Conservation (phyloP, 768 basidiomycete species). For the Mycena floridula region DNA sequence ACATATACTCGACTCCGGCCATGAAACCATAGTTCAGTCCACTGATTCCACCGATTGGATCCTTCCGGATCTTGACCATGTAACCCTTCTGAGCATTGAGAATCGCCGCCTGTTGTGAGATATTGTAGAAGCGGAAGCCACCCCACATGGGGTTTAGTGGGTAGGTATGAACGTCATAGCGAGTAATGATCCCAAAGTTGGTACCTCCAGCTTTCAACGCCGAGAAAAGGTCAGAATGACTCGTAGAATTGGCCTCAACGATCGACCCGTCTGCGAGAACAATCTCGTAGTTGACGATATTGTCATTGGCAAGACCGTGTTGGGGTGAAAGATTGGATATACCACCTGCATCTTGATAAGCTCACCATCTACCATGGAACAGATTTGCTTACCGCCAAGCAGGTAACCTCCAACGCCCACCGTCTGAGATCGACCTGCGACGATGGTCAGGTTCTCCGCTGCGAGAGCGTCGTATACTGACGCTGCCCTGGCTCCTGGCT, state of each 20-base stretch:
- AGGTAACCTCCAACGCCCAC: conserved; percentile 8
- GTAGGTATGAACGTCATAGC: conserved; percentile 1
- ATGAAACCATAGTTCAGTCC: neutral
- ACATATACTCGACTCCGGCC: neutral
- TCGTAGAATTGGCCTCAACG: neutral
- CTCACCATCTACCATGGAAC: too few relatives aligned
- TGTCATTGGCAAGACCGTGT: neutral
- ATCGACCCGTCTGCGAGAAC: conserved; percentile 5
- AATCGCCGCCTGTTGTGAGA: neutral
- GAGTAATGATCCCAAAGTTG: conserved; percentile 5
- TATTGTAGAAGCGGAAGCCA: neutral
- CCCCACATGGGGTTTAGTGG: neutral
- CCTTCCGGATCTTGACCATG: neutral
- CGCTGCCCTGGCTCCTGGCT: conserved; percentile 1
- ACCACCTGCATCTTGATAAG: too few relatives aligned
- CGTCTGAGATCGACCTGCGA: conserved; percentile 1
- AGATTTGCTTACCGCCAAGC: conserved; percentile 4
- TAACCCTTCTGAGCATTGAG: too few relatives aligned
- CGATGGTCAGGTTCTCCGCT: conserved; percentile 1
- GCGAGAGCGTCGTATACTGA: conserved; percentile 3
- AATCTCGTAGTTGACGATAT: conserved; percentile 6
- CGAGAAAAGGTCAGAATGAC: conserved; percentile 1
- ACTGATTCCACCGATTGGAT: neutral
- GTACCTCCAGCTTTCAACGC: conserved; percentile 4
- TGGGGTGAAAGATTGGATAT: neutral